Percentiles rank a stretch among this genome's conserved stretches.
Evolutionary conservation across 306 rosid genomes (phyloP).

Genomic region (Cucurbita maxima): DNA sequence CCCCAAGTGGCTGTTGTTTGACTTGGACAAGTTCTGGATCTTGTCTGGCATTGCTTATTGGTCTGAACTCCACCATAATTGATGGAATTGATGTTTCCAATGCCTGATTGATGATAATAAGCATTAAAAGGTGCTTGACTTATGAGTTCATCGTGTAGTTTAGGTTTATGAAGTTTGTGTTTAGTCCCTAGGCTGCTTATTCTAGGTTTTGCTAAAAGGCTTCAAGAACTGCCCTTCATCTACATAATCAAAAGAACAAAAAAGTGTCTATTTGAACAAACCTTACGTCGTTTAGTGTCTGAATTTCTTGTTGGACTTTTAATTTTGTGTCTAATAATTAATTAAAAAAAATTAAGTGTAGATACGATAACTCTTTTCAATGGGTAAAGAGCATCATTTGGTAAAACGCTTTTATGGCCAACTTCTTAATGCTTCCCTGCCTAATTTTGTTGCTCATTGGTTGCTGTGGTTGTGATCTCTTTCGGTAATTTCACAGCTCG

Average conservation of each 20-base stretch:
- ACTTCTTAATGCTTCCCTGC: slow-evolving; percentile 70
- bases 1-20: neutral
- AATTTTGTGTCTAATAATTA: no score
- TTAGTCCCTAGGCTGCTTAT: no score
- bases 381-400: slow-evolving; percentile 83
- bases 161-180: neutral
- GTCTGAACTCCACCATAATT: neutral
- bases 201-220: neutral
- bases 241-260: no score
- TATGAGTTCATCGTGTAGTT: neutral
- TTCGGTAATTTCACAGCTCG: neutral
- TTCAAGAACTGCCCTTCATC: no score
- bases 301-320: no score
- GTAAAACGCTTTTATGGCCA: slow-evolving; percentile 89
- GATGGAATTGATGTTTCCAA: neutral
- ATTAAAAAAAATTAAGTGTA: no score
- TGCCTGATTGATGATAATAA: neutral
- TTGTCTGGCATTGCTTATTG: neutral
- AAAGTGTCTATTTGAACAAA: no score
- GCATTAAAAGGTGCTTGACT: neutral
- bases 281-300: no score
- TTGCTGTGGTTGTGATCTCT: neutral
- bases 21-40: neutral
- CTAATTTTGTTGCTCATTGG: slow-evolving; percentile 16
- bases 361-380: slow-evolving; percentile 5